Evolutionary conservation across 306 rosid genomes (phyloP).

Genomic region (Cucumis cinereus): DNA sequence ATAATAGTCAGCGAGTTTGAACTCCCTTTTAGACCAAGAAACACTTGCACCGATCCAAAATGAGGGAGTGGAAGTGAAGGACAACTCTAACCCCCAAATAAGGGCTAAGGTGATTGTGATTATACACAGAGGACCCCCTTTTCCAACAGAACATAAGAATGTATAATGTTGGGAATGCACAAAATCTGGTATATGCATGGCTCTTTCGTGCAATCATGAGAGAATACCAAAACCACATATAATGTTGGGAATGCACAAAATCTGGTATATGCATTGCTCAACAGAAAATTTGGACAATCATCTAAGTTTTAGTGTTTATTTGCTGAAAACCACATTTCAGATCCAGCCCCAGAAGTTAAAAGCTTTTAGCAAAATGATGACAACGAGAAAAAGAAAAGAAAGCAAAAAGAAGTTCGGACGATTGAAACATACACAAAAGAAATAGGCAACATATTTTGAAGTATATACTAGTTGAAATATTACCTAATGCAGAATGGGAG

Average conservation of each 20-base stretch:
- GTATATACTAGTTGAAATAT: neutral
- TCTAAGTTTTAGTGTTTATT: neutral
- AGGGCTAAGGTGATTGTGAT: neutral
- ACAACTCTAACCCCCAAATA: neutral
- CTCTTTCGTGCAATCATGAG: neutral
- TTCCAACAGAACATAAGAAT: neutral
- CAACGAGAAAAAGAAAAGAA: neutral
- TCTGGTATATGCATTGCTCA: neutral
- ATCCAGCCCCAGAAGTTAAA: neutral
- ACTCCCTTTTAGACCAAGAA: neutral
- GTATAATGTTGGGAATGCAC: neutral
- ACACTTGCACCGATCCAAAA: neutral
- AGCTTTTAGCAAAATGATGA: neutral
- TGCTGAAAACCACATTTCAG: neutral
- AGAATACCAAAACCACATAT: neutral
- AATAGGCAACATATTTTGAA: neutral
- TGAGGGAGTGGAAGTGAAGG: neutral
- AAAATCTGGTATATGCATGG: neutral
- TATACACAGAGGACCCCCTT: neutral
- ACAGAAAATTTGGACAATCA: neutral
- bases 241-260: neutral
- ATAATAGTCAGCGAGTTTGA: neutral
- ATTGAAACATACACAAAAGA: neutral
- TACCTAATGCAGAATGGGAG: conserved; percentile 7
- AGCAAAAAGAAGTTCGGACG: neutral